Evolutionary conservation across 495 filamentous ascomycete species (phyloP), one percentile per base, ranked within the genome.

Genomic region (Neurospora sp.): DNA sequence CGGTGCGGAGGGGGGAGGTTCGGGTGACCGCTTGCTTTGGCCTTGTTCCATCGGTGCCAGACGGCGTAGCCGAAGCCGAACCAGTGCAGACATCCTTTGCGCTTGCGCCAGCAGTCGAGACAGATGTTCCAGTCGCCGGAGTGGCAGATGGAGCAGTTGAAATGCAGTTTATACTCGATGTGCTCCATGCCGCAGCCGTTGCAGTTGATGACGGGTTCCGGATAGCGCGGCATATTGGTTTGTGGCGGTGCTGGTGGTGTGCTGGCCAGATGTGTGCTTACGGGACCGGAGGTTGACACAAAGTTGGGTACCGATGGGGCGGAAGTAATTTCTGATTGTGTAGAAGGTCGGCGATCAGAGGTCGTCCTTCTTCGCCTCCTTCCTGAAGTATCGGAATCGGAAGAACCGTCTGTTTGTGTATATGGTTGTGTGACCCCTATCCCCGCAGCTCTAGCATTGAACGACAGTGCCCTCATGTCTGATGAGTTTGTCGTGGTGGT

Each of bases 131-230:
- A 95, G 35, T 86, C 82, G 3, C 92, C 93, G n/a, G 85, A 79
- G 46, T 86, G 84, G 81, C 94, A 97, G 60, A 83, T 81, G 8
- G 82, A 76, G 81, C 94, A 97, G 79, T 90, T 90, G 81, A 92
- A 93, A 80, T 97, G 93, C 0, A 96, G 83, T 3, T 91, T 88
- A 76, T 97, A 93, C 79, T 96, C 89, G 73, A 97, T 93, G 72
- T 92, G 85, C 4, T 80, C 39, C 73, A 85, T 90, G 20, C 82
- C 80, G 79, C 94, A 97, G 39, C 87, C 81, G 37, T 89, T 86
- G 78, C 94, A 97, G 39, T 85, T 86, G 72, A 97, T 87, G 0
- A 87, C 87, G 3, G 94, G 93, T 75, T 96, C 93, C 4, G 83
- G 73, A 76, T 88, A 94, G 2, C 86, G 84, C 14, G 84, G 78